These are phyloP conservation scores for Striga asiatica DNA, from an alignment of 257 asterid genomes.

Conservation along the genomic window DNA sequence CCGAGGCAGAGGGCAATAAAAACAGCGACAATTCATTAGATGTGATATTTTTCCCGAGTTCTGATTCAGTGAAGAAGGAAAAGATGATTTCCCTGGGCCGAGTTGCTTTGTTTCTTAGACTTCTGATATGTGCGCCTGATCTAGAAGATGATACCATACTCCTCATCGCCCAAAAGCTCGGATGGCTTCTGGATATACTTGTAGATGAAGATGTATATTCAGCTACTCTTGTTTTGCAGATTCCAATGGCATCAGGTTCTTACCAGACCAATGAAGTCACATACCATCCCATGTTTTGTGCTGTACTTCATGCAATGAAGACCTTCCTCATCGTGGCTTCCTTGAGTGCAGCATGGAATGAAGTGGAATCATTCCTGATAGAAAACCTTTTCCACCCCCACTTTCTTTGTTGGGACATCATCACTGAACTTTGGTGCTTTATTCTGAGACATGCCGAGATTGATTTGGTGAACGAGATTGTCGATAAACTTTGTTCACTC, in stretches of 20 bases:
- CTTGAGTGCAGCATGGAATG: constrained; percentile 65
- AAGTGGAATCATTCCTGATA: constrained; percentile 55
- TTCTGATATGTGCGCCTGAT: constrained; percentile 57
- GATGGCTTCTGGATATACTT: constrained; percentile 71
- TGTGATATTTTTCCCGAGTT: constrained; percentile 30
- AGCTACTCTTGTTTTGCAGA: constrained; percentile 41
- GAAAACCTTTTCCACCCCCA: constrained; percentile 86
- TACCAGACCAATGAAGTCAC: constrained; percentile 35
- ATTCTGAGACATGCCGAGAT: constrained; percentile 63
- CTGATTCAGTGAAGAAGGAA: constrained; percentile 36
- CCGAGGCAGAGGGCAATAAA: constrained; percentile 16
- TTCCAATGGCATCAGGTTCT: constrained; percentile 29
- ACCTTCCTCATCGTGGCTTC: constrained; percentile 63
- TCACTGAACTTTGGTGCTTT: constrained; percentile 85
- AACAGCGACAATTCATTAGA: constrained; percentile 20
- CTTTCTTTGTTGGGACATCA: constrained; percentile 67
- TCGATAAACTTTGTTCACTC: constrained; percentile 53
- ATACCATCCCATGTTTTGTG: constrained; percentile 49
- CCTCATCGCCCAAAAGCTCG: constrained; percentile 64
- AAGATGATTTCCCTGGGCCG: constrained; percentile 46
- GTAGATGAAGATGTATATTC: constrained; percentile 58
- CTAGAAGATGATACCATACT: constrained; percentile 53
- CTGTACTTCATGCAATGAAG: constrained; percentile 53
- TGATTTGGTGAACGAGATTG: constrained; percentile 33
- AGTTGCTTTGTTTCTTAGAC: constrained; percentile 49